Percentiles rank a stretch among this genome's conserved stretches.
Evolutionary conservation across 257 asterid genomes (phyloP).

Genomic region (Jaltomata sinuosa): DNA sequence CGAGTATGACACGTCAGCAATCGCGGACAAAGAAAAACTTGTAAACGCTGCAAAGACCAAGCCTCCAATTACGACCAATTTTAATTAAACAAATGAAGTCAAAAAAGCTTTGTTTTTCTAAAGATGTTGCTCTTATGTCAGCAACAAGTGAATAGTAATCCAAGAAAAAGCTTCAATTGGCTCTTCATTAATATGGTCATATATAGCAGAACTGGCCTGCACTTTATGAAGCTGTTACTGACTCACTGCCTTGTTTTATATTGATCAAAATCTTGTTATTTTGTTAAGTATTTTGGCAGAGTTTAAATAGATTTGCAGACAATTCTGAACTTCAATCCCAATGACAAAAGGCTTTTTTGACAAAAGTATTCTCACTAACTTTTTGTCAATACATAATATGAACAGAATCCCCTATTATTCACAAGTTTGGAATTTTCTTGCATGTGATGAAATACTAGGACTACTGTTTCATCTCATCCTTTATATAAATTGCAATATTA

Average conservation of each 20-base stretch:
- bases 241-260: neutral
- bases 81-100: neutral
- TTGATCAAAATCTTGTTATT: neutral
- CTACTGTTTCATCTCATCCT: neutral
- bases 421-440: neutral
- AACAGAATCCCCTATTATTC: neutral
- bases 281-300: neutral
- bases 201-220: neutral
- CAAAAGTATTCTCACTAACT: neutral
- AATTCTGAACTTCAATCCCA: neutral
- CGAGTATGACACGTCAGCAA: neutral
- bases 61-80: neutral
- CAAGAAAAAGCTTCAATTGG: neutral
- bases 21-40: neutral
- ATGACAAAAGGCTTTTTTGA: neutral
- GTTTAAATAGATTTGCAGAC: neutral
- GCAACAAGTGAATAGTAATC: neutral
- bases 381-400: neutral
- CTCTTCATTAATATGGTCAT: neutral
- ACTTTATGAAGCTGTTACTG: neutral
- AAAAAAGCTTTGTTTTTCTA: neutral
- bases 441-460: neutral
- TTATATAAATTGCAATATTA: neutral
- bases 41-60: neutral
- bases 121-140: neutral